Base-by-base conservation (phyloP, 179 eudicot species). In the Beta corolliflora region DNA sequence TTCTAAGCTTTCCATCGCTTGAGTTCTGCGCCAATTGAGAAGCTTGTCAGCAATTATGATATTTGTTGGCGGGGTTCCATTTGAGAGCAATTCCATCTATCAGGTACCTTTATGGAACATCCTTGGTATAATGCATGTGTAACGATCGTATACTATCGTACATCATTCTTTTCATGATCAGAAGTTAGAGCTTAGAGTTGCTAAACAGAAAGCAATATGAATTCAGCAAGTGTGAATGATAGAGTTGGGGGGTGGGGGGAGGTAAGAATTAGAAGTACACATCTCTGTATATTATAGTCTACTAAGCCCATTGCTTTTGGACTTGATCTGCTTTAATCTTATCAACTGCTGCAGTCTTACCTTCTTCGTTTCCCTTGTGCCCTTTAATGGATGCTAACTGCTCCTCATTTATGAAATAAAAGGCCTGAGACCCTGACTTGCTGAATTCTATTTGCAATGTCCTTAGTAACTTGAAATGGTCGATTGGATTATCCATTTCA, bases 21-120 rank as follows among this genome's bases (percentile, higher is more conserved):
- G 46, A 25, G 55, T 45, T 63, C 19, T 54, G 72, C 5, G 63
- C 15, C 10, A 5, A 18, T 50, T 56, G 71, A 63, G 70, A 31
- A 18, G 3, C 60, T n/a, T 66, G 74, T 71, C n/a, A 36, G 77
- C 50, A 11, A 77, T 67, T 66, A 86, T 86, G 88, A 86, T 86
- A 69, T 75, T 78, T 63, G 88, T 86, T 23, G 84, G 83, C 50
- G 88, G 88, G 55, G 74, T 81, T 60, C 83, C 71, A 2, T 78
- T 81, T 50, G 83, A 86, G 80, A 76, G 80, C 58, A 78, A 81
- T 50, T 81, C 83, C n/a, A 18, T 81, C 52, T 19, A 73, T 78
- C 71, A 83, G 88, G 88, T 86, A 83, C 25, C 7, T 70, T 55
- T 7, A 9, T 12, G 10, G 7, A 11, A 18, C 36, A 2, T 44